Evolutionary conservation across 805 yeast genomes (phyloP), one percentile per base, ranked within the genome.

Genomic region (Debaryomyces hansenii): DNA sequence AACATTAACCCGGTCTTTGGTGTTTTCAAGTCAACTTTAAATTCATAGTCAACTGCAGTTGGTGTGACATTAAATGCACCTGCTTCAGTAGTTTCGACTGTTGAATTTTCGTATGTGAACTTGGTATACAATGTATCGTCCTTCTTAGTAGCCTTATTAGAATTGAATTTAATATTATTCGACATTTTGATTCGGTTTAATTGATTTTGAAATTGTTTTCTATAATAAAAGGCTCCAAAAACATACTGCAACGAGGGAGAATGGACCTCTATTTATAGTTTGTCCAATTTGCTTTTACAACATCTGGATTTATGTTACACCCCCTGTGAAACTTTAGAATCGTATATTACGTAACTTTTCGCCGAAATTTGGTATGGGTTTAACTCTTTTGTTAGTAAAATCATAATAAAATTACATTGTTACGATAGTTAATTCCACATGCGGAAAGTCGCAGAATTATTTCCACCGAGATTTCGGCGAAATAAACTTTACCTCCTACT

Each of bases 1-100:
- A 92, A 77, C 82, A 91, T 70, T 52, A 91, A 75, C 58, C 98
- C 98, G 41, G 90, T 79, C 68, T 85, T 90, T 57, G 96, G 96
- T 37, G 84, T 82, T 47, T 76, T 78, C 63, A 88, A 77, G 57
- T 90, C 95, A 42, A 88, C 84, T 68, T 89, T 88, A 78, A 91
- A 92, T 63, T 90, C 85, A 62, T 89, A 89, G 54, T 89, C 85
- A 53, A 78, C 78, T 46, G 78, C 62, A 45, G 84, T 79, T 18
- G 96, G 96, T 16, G 84, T 82, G 43, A 91, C 95, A 37, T 70
- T 62, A 59, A 77, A 78, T 44, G 74, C 64, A 32, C 86, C 88
- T 36, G 68, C 73, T 20, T 68, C 69, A 24, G 69, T 62, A 53
- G 75, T 73, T 50, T 80, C 78, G 39, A 89, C 96, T 44, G 77